Evolutionary conservation across 345 rosid genomes (phyloP).

Genomic region (Hibiscus syriacus): DNA sequence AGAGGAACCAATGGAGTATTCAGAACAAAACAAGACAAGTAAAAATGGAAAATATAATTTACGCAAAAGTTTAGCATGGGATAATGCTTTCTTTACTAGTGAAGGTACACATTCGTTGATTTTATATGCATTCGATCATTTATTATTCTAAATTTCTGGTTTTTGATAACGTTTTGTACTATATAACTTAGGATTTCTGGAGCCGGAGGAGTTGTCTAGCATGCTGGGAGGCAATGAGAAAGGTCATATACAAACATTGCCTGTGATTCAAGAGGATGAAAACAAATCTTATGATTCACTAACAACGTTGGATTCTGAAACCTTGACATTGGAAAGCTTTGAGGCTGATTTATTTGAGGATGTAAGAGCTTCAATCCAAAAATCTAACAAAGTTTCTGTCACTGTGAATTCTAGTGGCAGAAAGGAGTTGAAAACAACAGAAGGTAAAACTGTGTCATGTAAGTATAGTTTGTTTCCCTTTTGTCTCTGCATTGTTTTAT

Average conservation of each 20-base stretch:
- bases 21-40: slow-evolving; percentile 24
- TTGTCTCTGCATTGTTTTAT: not conserved
- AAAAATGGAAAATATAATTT: slow-evolving; percentile 51
- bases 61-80: slow-evolving; percentile 94
- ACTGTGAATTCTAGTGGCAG: slow-evolving; percentile 22
- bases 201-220: slow-evolving; percentile 73
- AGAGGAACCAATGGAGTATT: slow-evolving; percentile 33
- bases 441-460: slow-evolving; percentile 31
- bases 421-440: slow-evolving; percentile 19
- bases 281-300: slow-evolving; percentile 64
- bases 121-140: not conserved
- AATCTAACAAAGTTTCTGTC: slow-evolving; percentile 32
- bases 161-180: not conserved
- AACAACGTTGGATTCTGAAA: slow-evolving; percentile 65
- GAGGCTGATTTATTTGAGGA: slow-evolving; percentile 62
- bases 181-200: slow-evolving; percentile 55
- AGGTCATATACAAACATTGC: slow-evolving; percentile 30
- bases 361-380: slow-evolving; percentile 72
- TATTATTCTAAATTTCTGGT: not conserved
- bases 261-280: slow-evolving; percentile 61
- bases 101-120: slow-evolving; percentile 35
- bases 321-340: slow-evolving; percentile 35
- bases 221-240: slow-evolving; percentile 51
- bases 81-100: slow-evolving; percentile 84
- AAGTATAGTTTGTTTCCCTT: slow-evolving; percentile 24